Base-by-base conservation (phyloP, 1,284 basidiomycete genomes). In the Ustilago xerochloae region DNA sequence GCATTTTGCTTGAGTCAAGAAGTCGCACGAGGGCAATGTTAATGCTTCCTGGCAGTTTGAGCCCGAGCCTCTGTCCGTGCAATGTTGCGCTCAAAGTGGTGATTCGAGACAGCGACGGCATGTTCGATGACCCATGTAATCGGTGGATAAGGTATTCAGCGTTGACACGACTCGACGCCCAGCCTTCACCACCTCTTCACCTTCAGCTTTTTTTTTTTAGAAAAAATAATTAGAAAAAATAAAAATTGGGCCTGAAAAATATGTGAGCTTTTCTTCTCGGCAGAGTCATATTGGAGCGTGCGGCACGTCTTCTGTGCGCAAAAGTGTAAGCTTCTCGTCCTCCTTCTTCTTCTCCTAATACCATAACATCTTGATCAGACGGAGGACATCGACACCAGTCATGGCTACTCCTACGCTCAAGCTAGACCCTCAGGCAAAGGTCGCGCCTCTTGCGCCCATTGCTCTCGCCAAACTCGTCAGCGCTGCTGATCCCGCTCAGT, bases 341-440 rank as follows among this genome's bases (percentile, higher is more conserved):
- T 16, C 2, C 13, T 15, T 18, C 50, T 16, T 26, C 22, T 24
- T 24, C 9, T 30, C 38, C n/a, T 12, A 26, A 39, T 26, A 39
- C 20, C 53, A 43, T 43, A 28, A 28, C 54, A 50, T 41, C 57
- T 58, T 50, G 48, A 26, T 35, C 57, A 22, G 32, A 18, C 9
- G 39, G 56, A 52, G 36, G 32, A 55, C 50, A 62, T 49, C 50
- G 65, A 45, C 38, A n/a, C 13, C 50, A 52, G 43, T 56, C 61
- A 66, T 67, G 60, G 49, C 67, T 55, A 51, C 73, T 50, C 73
- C 73, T 36, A 65, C 64, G 41, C 65, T 78, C 54, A 72, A 63
- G 59, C 63, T 78, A 52, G 76, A 78, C 50, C 72, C 76, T 28
- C 62, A 71, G 65, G 72, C 76, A 62, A 75, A 72, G 68, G 65